Conservation (phyloP, 441 rosid species). For the Mallotus repandus region DNA sequence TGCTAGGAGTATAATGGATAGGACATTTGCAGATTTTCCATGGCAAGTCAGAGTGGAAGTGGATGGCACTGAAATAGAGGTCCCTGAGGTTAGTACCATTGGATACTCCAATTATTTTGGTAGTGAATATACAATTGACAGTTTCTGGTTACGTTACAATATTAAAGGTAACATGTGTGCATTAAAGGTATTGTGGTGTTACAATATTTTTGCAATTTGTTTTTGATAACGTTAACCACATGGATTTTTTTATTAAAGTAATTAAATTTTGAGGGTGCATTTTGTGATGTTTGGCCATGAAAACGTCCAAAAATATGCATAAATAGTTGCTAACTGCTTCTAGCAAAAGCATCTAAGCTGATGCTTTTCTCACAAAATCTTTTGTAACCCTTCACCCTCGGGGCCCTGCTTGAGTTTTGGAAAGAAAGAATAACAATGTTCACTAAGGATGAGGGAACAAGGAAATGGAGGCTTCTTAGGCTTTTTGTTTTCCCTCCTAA, state of each 20-base stretch:
- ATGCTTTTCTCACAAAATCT: neutral
- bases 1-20: conserved; percentile 92
- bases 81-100: conserved; percentile 76
- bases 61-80: conserved; percentile 88
- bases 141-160: no score
- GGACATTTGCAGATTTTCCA: conserved; percentile 89
- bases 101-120: neutral
- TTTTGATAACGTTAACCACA: no score
- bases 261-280: neutral
- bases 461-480: no score
- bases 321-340: neutral
- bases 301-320: neutral
- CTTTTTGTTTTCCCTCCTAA: no score
- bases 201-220: neutral
- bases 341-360: neutral
- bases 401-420: neutral
- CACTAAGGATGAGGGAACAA: no score
- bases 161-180: neutral
- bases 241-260: neutral
- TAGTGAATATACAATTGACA: neutral
- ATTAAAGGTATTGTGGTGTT: no score
- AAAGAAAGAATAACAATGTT: no score
- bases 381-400: neutral
- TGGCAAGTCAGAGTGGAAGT: conserved; percentile 96
- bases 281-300: neutral